These are phyloP conservation scores for Coffea canephora DNA, from an alignment of 257 asterid genomes.

Conservation along the genomic window DNA sequence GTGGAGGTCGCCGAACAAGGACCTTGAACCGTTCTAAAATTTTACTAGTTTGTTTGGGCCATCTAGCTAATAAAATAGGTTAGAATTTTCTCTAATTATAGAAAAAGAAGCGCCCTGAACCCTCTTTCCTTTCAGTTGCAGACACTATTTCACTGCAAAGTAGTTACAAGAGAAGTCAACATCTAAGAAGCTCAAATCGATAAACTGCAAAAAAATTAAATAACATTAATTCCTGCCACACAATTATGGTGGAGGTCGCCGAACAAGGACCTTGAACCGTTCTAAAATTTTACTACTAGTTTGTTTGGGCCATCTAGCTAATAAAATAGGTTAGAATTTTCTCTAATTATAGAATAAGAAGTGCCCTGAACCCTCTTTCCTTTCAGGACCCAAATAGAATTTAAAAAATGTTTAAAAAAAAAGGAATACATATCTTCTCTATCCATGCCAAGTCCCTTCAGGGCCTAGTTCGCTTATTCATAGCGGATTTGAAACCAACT, in stretches of 20 bases:
- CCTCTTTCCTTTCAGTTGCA: no score
- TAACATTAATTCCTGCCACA: not conserved
- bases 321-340: not conserved
- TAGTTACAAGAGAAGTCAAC: not conserved
- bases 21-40: not conserved
- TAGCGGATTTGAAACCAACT: not conserved
- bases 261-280: not conserved
- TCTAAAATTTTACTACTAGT: not conserved
- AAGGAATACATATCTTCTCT: not conserved
- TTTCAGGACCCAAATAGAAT: not conserved
- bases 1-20: not conserved
- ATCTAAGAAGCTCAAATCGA: not conserved
- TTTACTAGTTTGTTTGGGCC: not conserved
- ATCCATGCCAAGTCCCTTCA: not conserved
- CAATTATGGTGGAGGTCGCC: not conserved
- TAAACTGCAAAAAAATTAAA: not conserved
- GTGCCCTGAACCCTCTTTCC: no score
- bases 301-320: not conserved
- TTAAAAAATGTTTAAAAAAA: not conserved
- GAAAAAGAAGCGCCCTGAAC: not conserved
- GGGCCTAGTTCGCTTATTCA: not conserved
- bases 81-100: not conserved
- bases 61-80: not conserved
- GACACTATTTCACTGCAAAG: slow-evolving; percentile 67
- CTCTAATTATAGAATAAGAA: not conserved